These are phyloP conservation scores for Lactarius sanguifluus DNA, from an alignment of 768 basidiomycete genomes.

Conservation along the genomic window DNA sequence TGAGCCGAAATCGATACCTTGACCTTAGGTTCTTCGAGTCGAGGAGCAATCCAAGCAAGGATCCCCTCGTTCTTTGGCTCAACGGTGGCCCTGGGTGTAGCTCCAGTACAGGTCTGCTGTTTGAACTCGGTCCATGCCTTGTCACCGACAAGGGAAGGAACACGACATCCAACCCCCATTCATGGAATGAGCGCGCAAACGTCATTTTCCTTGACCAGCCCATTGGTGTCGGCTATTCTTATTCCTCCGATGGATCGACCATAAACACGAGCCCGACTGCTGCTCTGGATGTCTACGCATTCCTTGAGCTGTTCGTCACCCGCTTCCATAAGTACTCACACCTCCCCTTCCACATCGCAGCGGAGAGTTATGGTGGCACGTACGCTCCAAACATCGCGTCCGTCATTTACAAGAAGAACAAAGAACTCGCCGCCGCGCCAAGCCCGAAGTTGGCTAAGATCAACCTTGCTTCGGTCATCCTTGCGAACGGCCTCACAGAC, in stretches of 20 bases:
- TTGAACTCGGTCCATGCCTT: constrained; percentile 30
- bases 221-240: constrained; percentile 88
- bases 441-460: constrained; percentile 59
- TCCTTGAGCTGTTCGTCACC: constrained; percentile 77
- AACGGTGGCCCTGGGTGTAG: constrained; percentile 62
- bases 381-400: constrained; percentile 87
- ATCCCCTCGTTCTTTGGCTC: constrained; percentile 89
- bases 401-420: constrained; percentile 77
- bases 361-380: constrained; percentile 70
- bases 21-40: constrained; percentile 85
- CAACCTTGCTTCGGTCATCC: constrained; percentile 79
- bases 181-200: constrained; percentile 84
- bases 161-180: constrained; percentile 71
- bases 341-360: constrained; percentile 74
- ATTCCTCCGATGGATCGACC: constrained; percentile 67
- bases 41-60: constrained; percentile 65
- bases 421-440: constrained; percentile 48
- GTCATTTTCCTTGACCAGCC: constrained; percentile 80
- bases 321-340: constrained; percentile 72
- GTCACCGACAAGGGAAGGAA: constrained; percentile 45
- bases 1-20: background rate
- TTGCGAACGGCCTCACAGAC: constrained; percentile 88
- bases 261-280: constrained; percentile 83
- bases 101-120: constrained; percentile 31
- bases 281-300: constrained; percentile 87